Evolutionary conservation across 2,329 filamentous ascomycete genomes (phyloP), one percentile per base, ranked within the genome.

Genomic region (Pezicula radicicola): DNA sequence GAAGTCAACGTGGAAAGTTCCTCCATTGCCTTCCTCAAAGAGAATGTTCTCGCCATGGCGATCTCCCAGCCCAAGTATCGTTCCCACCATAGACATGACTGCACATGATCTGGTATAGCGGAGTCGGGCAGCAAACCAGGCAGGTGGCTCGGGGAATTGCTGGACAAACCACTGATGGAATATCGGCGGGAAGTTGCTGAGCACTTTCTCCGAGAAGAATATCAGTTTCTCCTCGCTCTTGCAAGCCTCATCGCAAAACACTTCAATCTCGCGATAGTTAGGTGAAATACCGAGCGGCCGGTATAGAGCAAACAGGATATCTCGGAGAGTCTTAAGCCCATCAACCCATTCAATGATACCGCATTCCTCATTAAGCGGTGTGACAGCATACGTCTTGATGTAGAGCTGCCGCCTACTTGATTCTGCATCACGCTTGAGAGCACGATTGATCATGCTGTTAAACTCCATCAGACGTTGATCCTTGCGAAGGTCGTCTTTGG

Each of bases 401-500:
- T 96, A 96, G 50, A 99, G 79, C 58, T 94, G 89, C 15, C 94
- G 84, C 67, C 90, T 88, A 69, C 89, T 95, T 15, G 91, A 89
- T 66, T 97, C 92, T 2, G 92, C 86, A 63, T 97, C 92, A 55
- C 89, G 85, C 66, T 97, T 96, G 51, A 99, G 73, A 3, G 93
- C 91, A 53, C 94, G 83, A 68, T 99, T 99, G 75, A 99, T 97
- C 83, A 97, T 94, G 43, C 88, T 85, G 68, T 97, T 99, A 76
- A 99, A 99, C 67, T 99, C 95, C 92, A 99, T 99, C 18, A 99
- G 84, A 48, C 94, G 90, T 69, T 97, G 93, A 64, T 99, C 95
- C 60, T 96, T 99, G 47, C 94, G 88, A 21, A 99, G 80, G 68
- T 99, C 95, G 67, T 99, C 94, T 69, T 97, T 97, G 8, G 94